phyloP scores from a whole-genome alignment of 306 rosid genomes.

The Corylus avellana region DNA sequence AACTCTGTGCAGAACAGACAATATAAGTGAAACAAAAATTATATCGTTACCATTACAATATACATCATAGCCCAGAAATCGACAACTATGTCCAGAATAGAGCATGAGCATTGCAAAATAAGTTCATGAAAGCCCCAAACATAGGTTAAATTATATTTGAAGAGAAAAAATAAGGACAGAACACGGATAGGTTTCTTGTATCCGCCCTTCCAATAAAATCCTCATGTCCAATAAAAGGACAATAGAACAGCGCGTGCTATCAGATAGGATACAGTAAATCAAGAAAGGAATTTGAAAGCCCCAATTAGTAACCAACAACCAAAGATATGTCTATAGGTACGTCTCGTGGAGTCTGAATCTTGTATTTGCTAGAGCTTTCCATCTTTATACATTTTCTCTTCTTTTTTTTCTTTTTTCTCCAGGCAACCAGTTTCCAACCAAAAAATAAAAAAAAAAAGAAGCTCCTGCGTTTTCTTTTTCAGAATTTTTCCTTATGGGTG shows the following conservation, averaged over 20 bases:
- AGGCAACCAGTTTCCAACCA: neutral
- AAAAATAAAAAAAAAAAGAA: neutral
- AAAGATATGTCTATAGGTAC: neutral
- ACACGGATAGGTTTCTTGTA: neutral
- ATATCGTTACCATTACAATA: neutral
- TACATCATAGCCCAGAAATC: constrained; percentile 1
- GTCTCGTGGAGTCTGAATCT: neutral
- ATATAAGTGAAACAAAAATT: neutral
- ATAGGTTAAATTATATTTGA: neutral
- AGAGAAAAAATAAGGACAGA: neutral
- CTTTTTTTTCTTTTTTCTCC: neutral
- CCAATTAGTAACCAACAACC: neutral
- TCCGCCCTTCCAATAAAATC: neutral
- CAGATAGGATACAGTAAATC: neutral
- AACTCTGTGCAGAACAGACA: neutral
- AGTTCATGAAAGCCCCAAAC: neutral
- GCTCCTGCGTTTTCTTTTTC: neutral
- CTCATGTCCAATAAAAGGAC: neutral
- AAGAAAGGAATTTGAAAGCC: neutral
- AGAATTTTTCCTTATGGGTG: neutral
- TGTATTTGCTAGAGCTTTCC: neutral
- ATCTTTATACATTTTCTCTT: no score
- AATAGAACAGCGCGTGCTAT: neutral
- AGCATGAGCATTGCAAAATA: neutral
- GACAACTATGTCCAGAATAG: neutral